Evolutionary conservation across 441 rosid species (phyloP), one percentile per base, ranked within the genome.

Genomic region (Populus hybrid): DNA sequence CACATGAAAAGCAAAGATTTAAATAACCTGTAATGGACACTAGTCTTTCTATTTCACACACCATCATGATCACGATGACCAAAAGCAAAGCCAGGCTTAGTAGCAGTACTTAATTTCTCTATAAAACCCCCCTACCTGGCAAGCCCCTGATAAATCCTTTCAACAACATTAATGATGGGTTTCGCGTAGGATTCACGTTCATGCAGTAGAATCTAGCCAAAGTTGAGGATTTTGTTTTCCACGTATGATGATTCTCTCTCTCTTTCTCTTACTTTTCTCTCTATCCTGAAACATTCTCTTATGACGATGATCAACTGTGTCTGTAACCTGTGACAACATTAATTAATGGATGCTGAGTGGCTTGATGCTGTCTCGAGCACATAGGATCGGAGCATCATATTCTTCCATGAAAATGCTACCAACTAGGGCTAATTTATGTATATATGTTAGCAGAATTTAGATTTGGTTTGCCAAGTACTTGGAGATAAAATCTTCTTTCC

Each of bases 181-280:
- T 80, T 81, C 57, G 86, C 85, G 86, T 80, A 76, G 91, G 90
- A 88, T 86, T 84, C 91, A 85, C 86, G 81, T 50, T 77, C 74
- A 30, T 59, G 73, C 75, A n/a, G 70, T 69, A 26, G 71, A 67
- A 84, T 81, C 82, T 67, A 82, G 53, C 34, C 71, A 53, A 74
- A 78, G 42, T 61, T 80, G 71, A 63, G 16, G 67, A 42, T 36
- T 76, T 68, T 82, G 86, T 75, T 38, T 50, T 24, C 85, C 87
- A 79, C 80, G 79, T 80, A 69, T 46, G 80, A 74, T 70, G 38
- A 36, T 21, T 50, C 69, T 73, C 34, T 53, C 69, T 69, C 34
- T 32, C 34, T 32, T 32, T 32, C 67, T 73, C 69, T 70, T 14
- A 35, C 18, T 64, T 8, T 71, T 72, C 36, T 23, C 7, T 30